Conservation (phyloP, 2,329 filamentous ascomycete species). For the Ophiostoma ulmi region DNA sequence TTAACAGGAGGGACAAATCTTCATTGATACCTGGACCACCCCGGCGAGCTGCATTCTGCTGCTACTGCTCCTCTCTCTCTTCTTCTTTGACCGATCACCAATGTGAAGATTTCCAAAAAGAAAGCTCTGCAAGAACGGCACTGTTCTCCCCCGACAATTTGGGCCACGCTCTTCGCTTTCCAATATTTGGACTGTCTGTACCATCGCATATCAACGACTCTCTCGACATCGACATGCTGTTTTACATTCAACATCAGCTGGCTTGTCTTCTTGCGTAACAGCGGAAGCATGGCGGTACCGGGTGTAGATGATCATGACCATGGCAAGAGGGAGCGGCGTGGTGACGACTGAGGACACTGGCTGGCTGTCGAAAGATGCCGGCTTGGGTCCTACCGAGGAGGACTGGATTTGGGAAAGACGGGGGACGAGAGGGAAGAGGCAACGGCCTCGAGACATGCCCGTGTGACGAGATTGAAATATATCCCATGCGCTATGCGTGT, state of each 20-base stretch:
- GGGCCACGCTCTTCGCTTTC: constrained; percentile 4
- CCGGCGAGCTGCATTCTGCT: neutral
- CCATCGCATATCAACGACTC: neutral
- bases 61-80: neutral
- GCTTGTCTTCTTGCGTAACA: neutral
- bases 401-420: constrained; percentile 12
- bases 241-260: neutral
- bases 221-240: neutral
- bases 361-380: constrained; percentile 14
- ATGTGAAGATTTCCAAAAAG: constrained; percentile 22
- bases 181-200: neutral
- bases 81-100: neutral
- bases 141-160: constrained; percentile 10
- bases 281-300: neutral
- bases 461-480: neutral
- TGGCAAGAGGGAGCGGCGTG: neutral
- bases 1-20: neutral
- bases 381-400: neutral
- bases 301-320: neutral
- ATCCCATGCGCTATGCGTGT: neutral
- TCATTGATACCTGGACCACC: neutral
- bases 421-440: constrained; percentile 6
- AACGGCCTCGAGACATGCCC: neutral
- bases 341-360: neutral
- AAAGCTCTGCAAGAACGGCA: constrained; percentile 23